These are phyloP conservation scores for Mycena maculata DNA, from an alignment of 768 basidiomycete species.

Conservation along the genomic window DNA sequence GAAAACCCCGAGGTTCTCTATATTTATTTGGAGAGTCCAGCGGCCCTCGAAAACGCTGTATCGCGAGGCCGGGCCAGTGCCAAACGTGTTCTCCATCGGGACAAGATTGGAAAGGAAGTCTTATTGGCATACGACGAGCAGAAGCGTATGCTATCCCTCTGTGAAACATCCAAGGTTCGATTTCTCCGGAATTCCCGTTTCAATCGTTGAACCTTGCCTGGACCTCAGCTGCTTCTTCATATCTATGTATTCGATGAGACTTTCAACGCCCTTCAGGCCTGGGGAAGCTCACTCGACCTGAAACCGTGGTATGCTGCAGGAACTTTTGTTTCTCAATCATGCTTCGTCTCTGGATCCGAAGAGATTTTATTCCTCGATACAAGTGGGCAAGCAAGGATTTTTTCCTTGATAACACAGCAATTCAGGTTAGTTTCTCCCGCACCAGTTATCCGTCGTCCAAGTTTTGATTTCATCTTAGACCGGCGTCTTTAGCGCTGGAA, in stretches of 20 bases:
- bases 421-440: constrained; percentile 57
- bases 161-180: constrained; percentile 54
- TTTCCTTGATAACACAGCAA: constrained; percentile 63
- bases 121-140: constrained; percentile 65
- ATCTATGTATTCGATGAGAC: constrained; percentile 61
- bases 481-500: constrained; percentile 55
- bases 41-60: constrained; percentile 47
- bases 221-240: constrained; percentile 51
- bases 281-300: constrained; percentile 55
- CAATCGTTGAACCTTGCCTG: not conserved
- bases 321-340: constrained; percentile 46
- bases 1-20: constrained; percentile 49
- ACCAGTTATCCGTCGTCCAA: not conserved
- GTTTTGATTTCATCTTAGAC: constrained; percentile 44
- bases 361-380: constrained; percentile 65
- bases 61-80: constrained; percentile 30
- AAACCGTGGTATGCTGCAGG: constrained; percentile 53
- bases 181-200: not conserved
- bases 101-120: constrained; percentile 59
- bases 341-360: constrained; percentile 62
- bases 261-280: constrained; percentile 53
- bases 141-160: constrained; percentile 60
- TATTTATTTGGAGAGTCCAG: constrained; percentile 53
- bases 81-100: constrained; percentile 50
- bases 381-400: constrained; percentile 57